phyloP scores from a whole-genome alignment of 176 grass and related monocot species.

The Lolium rigidum region DNA sequence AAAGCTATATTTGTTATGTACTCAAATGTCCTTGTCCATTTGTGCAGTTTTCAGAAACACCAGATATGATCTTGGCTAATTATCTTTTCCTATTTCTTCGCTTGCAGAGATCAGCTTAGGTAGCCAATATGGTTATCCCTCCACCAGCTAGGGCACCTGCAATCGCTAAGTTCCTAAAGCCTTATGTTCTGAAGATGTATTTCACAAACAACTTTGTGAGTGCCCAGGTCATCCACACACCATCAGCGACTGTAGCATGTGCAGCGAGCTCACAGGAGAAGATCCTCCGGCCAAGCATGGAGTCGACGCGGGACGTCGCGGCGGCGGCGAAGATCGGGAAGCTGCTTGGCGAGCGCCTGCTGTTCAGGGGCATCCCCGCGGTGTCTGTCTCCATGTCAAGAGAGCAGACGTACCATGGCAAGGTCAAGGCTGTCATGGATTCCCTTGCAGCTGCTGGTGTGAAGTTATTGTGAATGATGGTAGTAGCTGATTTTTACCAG shows the following conservation, averaged over 20 bases:
- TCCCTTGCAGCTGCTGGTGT: slow-evolving; percentile 61
- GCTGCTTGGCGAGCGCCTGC: slow-evolving; percentile 70
- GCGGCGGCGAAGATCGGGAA: slow-evolving; percentile 80
- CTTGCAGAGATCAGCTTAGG: slow-evolving; percentile 29
- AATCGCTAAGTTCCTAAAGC: slow-evolving; percentile 67
- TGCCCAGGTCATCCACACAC: slow-evolving; percentile 77
- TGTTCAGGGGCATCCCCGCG: slow-evolving; percentile 67
- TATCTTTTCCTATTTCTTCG: slow-evolving; percentile 17
- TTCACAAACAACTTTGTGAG: slow-evolving; percentile 75
- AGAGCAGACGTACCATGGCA: slow-evolving; percentile 78
- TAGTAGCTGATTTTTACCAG: not conserved
- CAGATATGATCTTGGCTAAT: slow-evolving; percentile 32
- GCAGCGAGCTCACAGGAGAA: slow-evolving; percentile 77
- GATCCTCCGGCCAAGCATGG: slow-evolving; percentile 67
- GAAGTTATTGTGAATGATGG: slow-evolving; percentile 58
- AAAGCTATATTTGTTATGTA: not conserved
- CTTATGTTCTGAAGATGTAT: slow-evolving; percentile 81
- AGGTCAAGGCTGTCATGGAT: slow-evolving; percentile 77
- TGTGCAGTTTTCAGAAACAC: not conserved
- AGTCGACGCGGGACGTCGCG: slow-evolving; percentile 60
- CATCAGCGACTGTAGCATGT: slow-evolving; percentile 51
- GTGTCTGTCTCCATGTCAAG: slow-evolving; percentile 70
- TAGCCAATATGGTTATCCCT: slow-evolving; percentile 63
- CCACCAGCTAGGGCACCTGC: slow-evolving; percentile 54
- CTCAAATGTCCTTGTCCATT: not conserved